Base-by-base conservation (phyloP, 2,329 filamentous ascomycete species). In the Neofusicoccum parvum region DNA sequence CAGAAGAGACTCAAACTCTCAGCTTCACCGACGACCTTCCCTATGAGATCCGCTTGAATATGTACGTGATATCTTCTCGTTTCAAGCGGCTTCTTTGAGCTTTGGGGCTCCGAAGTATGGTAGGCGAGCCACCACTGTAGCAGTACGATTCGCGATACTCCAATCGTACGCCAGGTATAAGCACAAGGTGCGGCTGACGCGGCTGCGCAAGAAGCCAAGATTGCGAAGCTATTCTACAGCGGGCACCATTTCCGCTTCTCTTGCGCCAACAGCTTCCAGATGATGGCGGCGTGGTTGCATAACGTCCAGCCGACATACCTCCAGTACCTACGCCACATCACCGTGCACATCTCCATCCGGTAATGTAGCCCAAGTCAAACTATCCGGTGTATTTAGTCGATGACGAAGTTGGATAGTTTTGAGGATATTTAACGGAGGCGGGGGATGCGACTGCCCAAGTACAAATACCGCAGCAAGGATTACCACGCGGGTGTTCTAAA, bases 11-110 rank as follows among this genome's bases (percentile, higher is more conserved):
- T 45, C 60, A 63, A n/a, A 63, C 48, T 2, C 27, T 63, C 5
- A 53, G 60, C 23, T 63, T 54, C 60, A 63, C 49, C 2, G 37
- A 51, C 9, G 37, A 63, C 48, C 39, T 66, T 5, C 64, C 64
- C 3, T 32, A 56, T 3, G 56, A 66, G 27, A n/a, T 65, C 23
- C 64, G 64, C n/a, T 34, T 65, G 17, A 62, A 53, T 36, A 15
- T 65, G 1, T 65, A 65, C 23, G 15, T 36, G 15, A 2, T 1
- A 12, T 2, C 17, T 54, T 5, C 51, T 27, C 4, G 37, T 12
- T 15, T 10, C 51, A 10, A 37, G 3, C 37, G 4, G 12, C 17
- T 41, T 56, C 20, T 39, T 56, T 17, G 51, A 56, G 3, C 51
- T 43, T 3, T 56, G 51, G 36, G n/a, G 32, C 36, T 54, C 64